These are phyloP conservation scores for Perkinsus marinus DNA, from an alignment of 169 alveolate genomes.

Conservation along the genomic window DNA sequence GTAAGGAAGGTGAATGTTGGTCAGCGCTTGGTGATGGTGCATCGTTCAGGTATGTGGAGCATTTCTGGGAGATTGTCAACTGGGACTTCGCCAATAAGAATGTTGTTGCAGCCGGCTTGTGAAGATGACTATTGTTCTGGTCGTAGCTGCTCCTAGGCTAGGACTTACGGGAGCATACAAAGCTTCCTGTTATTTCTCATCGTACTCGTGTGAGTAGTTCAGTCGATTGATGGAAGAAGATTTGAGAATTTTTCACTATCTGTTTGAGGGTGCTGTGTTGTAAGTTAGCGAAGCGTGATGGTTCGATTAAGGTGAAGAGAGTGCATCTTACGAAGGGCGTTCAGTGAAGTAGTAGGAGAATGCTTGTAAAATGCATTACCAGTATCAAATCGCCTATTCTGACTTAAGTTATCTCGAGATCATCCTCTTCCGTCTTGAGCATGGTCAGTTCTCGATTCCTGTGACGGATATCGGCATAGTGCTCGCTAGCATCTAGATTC, in stretches of 20 bases:
- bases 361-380: too few relatives aligned
- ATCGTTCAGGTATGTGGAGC: constrained; percentile 34
- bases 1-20: background rate
- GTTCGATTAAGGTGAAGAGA: too few relatives aligned
- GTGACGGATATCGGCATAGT: too few relatives aligned
- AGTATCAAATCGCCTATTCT: too few relatives aligned
- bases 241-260: background rate
- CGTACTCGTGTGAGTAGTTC: background rate
- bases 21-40: background rate
- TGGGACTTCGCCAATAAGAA: constrained; percentile 59
- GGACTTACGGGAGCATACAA: background rate
- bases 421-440: too few relatives aligned
- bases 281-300: background rate
- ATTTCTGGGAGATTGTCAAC: constrained; percentile 67
- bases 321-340: too few relatives aligned
- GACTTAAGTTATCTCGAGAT: too few relatives aligned
- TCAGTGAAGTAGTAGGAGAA: too few relatives aligned
- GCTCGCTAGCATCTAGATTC: too few relatives aligned
- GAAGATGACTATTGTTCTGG: background rate
- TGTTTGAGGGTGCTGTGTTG: background rate
- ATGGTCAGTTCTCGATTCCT: too few relatives aligned
- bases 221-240: background rate
- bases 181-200: background rate
- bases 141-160: background rate
- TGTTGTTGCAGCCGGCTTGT: constrained; percentile 6